Evolutionary conservation across 768 basidiomycete genomes (phyloP).

Genomic region (Trametopsis cervina): DNA sequence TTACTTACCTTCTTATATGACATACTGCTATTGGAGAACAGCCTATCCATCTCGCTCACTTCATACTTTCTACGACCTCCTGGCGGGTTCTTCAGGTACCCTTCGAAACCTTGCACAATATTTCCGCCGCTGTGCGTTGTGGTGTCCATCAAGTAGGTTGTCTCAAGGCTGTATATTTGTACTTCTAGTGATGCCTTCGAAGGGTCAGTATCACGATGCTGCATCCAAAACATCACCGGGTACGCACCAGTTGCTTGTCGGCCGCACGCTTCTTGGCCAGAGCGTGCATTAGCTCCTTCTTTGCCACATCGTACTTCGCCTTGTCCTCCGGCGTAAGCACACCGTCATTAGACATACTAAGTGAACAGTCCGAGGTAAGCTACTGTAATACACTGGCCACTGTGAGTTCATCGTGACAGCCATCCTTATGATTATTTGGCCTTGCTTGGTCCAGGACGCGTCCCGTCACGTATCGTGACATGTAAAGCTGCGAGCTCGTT

Average conservation of each 20-base stretch:
- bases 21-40: conserved; percentile 77
- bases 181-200: conserved; percentile 68
- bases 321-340: conserved; percentile 58
- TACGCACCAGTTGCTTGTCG: conserved; percentile 70
- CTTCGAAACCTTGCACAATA: conserved; percentile 83
- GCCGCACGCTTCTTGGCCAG: conserved; percentile 66
- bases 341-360: conserved; percentile 32
- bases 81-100: conserved; percentile 74
- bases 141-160: conserved; percentile 71
- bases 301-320: conserved; percentile 61
- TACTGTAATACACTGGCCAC: too few species aligned
- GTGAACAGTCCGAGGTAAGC: background rate
- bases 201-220: background rate
- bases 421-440: too few species aligned
- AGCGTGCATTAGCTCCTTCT: conserved; percentile 69
- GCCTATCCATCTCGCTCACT: conserved; percentile 66
- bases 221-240: background rate
- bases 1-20: conserved; percentile 62
- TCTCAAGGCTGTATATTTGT: conserved; percentile 74
- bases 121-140: conserved; percentile 74
- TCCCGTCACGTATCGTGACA: too few species aligned
- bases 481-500: too few species aligned
- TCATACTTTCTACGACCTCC: conserved; percentile 66
- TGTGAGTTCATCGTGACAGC: too few species aligned
- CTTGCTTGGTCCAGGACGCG: too few species aligned